Conservation (phyloP, 2,329 filamentous ascomycete species). For the Lachnellula cervina region DNA sequence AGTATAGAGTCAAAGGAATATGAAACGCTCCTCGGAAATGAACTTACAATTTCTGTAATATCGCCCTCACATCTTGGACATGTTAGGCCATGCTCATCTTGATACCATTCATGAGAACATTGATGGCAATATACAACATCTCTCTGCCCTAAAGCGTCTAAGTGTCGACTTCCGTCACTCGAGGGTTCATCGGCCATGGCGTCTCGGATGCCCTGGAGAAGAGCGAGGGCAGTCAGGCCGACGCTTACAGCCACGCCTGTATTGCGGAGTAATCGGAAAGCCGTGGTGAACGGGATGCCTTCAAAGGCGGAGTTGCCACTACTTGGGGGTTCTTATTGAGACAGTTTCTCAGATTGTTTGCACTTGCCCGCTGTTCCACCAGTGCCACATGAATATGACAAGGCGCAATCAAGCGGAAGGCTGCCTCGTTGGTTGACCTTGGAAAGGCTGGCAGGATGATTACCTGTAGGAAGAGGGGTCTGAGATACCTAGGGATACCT, state of each 20-base stretch:
- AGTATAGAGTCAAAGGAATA: constrained; percentile 18
- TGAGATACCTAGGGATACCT: background rate
- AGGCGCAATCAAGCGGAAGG: constrained; percentile 8
- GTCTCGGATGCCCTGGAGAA: constrained; percentile 46
- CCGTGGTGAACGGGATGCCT: constrained; percentile 40
- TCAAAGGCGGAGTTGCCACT: background rate
- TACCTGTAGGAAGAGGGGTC: constrained; percentile 4
- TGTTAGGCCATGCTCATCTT: constrained; percentile 59
- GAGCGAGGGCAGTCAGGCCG: constrained; percentile 52
- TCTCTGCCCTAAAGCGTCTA: constrained; percentile 47
- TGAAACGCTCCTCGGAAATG: background rate
- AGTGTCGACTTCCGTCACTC: constrained; percentile 32
- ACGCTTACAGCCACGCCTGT: constrained; percentile 53
- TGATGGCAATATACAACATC: constrained; percentile 84
- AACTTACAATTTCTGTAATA: constrained; percentile 78
- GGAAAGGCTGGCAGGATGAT: background rate
- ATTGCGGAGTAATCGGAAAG: constrained; percentile 50
- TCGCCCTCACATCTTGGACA: constrained; percentile 78
- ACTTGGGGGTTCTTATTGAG: background rate
- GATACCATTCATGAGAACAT: constrained; percentile 77
- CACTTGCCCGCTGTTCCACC: background rate
- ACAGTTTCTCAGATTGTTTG: background rate
- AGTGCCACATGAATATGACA: constrained; percentile 1
- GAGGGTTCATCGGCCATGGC: constrained; percentile 31
- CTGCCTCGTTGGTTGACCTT: constrained; percentile 14